These are phyloP conservation scores for Colletotrichum tropicicola DNA, from an alignment of 2,329 filamentous ascomycete genomes.

Conservation along the genomic window DNA sequence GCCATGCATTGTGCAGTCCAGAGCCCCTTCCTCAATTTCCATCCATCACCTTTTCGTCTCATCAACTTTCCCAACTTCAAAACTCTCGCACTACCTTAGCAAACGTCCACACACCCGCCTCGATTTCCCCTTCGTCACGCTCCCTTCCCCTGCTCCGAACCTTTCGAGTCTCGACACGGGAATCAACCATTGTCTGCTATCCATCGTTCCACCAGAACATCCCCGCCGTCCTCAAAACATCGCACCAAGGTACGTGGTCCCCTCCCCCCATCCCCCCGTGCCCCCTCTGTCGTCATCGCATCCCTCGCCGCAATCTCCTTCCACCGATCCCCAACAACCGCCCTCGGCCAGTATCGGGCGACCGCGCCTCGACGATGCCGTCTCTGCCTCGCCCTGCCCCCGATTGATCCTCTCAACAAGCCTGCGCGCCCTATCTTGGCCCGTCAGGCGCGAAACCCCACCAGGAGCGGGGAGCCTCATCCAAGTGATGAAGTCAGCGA, in stretches of 20 bases:
- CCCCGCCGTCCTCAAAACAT: conserved; percentile 28
- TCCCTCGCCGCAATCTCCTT: conserved; percentile 34
- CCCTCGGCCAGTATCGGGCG: not conserved
- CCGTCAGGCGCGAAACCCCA: conserved; percentile 32
- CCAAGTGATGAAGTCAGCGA: conserved; percentile 32
- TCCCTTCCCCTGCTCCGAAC: conserved; percentile 30
- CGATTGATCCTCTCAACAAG: conserved; percentile 25
- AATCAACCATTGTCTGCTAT: conserved; percentile 18
- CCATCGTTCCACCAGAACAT: conserved; percentile 27
- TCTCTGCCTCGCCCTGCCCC: not conserved
- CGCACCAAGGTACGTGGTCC: conserved; percentile 33
- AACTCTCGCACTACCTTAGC: conserved; percentile 36
- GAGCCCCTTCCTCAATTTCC: conserved; percentile 43
- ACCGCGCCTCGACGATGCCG: conserved; percentile 13
- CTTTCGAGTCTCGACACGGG: conserved; percentile 20
- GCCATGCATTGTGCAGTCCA: conserved; percentile 34
- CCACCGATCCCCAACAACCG: conserved; percentile 27
- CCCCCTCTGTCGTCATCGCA: conserved; percentile 52
- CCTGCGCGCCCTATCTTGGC: conserved; percentile 21
- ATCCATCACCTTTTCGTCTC: conserved; percentile 42
- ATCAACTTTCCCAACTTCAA: conserved; percentile 41
- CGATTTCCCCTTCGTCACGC: conserved; percentile 24
- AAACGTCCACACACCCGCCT: conserved; percentile 35
- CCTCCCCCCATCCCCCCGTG: conserved; percentile 35
- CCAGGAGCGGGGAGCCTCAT: conserved; percentile 29